Evolutionary conservation across 2,329 filamentous ascomycete genomes (phyloP), one percentile per base, ranked within the genome.

Genomic region (Colletotrichum liaoningense): DNA sequence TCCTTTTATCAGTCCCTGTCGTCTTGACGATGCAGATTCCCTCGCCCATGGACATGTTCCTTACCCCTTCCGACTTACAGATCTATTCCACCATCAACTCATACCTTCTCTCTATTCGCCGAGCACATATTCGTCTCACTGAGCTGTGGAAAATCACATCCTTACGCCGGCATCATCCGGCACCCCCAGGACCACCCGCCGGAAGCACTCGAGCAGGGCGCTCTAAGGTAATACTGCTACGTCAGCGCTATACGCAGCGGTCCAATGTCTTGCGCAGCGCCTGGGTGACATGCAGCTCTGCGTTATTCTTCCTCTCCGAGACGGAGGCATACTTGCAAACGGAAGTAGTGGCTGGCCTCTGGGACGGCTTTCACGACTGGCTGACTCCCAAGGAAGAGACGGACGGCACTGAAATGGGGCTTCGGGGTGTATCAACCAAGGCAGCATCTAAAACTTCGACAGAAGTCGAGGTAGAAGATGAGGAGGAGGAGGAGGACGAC

Each of bases 231-330:
- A 85, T 85, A 30, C 84, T 89, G 26, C 88, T 93, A 12, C 89
- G 95, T 33, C 84, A 89, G 76, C 89, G 93, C 63, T 90, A 92
- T 76, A 90, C 90, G 30, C 80, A 85, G 19, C 89, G 96, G 22
- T 88, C 89, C 5, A 86, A 88, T 42, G 88, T 90, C 0, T 93
- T 97, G 88, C 91, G 97, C 19, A 93, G 92, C 75, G 90, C 96
- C 1, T 99, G 97, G 97, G 96, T 95, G 0, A 97, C 94, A 0
- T 93, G 93, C 77, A 95, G 94, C 79, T 94, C 95, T 2, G 93
- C 94, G 1, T 90, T 97, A 4, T 98, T 98, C 83, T 93, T 98
- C 77, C 87, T 98, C 4, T 94, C 94, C 0, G 95, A 98, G 80
- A 93, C 94, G 16, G 93, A 96, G 76, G 91, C 91, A 3, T 98